These are phyloP conservation scores for Arthrobotrys entomopaga DNA, from an alignment of 2,329 filamentous ascomycete genomes.

Conservation along the genomic window DNA sequence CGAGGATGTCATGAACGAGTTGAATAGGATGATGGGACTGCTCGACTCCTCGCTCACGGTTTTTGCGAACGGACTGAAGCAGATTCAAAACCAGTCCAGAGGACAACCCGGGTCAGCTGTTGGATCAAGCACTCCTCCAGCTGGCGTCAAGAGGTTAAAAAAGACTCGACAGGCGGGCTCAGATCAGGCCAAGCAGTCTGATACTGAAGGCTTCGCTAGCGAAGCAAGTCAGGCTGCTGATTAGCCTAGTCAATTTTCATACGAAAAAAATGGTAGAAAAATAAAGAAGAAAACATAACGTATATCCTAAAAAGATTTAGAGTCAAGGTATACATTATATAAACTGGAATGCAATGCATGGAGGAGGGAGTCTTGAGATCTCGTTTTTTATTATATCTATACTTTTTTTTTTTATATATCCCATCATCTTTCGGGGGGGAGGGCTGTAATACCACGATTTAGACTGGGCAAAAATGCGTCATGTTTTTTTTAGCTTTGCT, in stretches of 20 bases:
- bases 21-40: slow-evolving; percentile 48
- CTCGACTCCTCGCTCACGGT: slow-evolving; percentile 45
- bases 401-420: slow-evolving; percentile 19
- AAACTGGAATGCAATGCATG: slow-evolving; percentile 18
- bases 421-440: slow-evolving; percentile 11
- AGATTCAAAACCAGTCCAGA: slow-evolving; percentile 37
- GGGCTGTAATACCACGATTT: slow-evolving; percentile 32
- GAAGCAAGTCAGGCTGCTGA: slow-evolving; percentile 51
- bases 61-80: slow-evolving; percentile 47
- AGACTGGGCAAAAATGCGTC: slow-evolving; percentile 19
- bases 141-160: slow-evolving; percentile 29
- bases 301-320: slow-evolving; percentile 1
- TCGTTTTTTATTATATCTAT: slow-evolving; percentile 13
- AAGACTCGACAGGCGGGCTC: slow-evolving; percentile 27
- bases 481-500: neutral
- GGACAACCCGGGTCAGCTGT: slow-evolving; percentile 36
- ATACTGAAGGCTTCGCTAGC: slow-evolving; percentile 51
- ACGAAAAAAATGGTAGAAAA: neutral
- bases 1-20: slow-evolving; percentile 36
- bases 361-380: slow-evolving; percentile 25
- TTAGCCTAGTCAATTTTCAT: neutral
- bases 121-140: slow-evolving; percentile 15
- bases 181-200: slow-evolving; percentile 48
- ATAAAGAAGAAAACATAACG: neutral
- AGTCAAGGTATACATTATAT: slow-evolving; percentile 19